These are phyloP conservation scores for Zhuliangozyma blackwelliae DNA, from an alignment of 1,139 yeast genomes.

Conservation along the genomic window DNA sequence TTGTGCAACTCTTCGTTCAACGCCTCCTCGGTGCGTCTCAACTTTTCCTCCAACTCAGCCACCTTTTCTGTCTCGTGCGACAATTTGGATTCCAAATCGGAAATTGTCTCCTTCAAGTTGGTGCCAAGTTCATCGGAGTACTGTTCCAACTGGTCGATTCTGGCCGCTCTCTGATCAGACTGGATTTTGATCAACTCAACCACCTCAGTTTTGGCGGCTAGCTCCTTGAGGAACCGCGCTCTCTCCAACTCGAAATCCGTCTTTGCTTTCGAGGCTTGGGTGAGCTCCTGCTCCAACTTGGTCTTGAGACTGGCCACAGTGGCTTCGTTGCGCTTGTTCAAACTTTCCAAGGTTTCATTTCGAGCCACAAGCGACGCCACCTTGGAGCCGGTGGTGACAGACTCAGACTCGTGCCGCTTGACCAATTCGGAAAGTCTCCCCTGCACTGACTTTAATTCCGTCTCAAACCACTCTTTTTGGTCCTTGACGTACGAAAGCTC, in stretches of 20 bases:
- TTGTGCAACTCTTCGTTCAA: conserved; percentile 38
- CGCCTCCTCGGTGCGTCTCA: conserved; percentile 39
- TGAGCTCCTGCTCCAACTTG: conserved; percentile 44
- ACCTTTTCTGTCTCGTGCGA: conserved; percentile 31
- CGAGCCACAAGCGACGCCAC: conserved; percentile 24
- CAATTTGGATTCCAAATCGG: conserved; percentile 19
- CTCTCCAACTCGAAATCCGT: conserved; percentile 31
- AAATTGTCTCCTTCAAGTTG: conserved; percentile 29
- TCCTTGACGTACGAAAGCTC: conserved; percentile 31
- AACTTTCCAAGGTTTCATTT: conserved; percentile 19
- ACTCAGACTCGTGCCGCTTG: conserved; percentile 38
- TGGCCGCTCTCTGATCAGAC: conserved; percentile 40
- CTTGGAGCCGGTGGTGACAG: conserved; percentile 25
- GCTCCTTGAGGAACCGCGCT: conserved; percentile 57
- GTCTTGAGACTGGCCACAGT: conserved; percentile 14
- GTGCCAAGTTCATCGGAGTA: conserved; percentile 39
- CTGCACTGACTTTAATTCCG: conserved; percentile 39
- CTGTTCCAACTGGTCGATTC: conserved; percentile 47
- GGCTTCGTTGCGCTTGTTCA: conserved; percentile 16
- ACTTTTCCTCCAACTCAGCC: conserved; percentile 30
- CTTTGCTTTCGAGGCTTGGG: conserved; percentile 29
- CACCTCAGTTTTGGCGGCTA: conserved; percentile 60
- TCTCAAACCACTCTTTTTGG: conserved; percentile 48
- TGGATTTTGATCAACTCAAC: conserved; percentile 54
- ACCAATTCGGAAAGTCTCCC: conserved; percentile 35